Evolutionary conservation across 495 filamentous ascomycete genomes (phyloP), one percentile per base, ranked within the genome.

Genomic region (Neurospora sublineolata): DNA sequence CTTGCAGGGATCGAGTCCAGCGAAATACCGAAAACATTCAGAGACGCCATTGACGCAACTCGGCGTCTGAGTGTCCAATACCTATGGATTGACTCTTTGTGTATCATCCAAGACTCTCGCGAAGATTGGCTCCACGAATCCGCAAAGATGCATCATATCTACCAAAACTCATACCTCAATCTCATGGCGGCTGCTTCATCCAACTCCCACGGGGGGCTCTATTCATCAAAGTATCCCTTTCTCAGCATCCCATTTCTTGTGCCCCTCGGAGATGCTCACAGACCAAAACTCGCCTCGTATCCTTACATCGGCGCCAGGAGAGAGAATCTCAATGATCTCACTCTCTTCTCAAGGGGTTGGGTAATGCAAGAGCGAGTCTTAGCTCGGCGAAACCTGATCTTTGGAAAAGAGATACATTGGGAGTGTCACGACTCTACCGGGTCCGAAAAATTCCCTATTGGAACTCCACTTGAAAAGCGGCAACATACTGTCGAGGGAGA

Each of bases 81-180:
- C 69, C 42, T 82, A 23, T 82, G 80, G 79, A 79, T 82, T 20
- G 80, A 82, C 67, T 74, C 74, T 39, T 69, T 82, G 8, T 82
- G 80, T 69, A 81, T 82, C 16, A 72, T 80, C 68, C 79, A 81
- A 69, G 79, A 81, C 67, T 70, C 71, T 37, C 42, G 44, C 2
- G 72, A 76, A 10, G 80, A 82, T 42, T 80, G 79, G 80, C 69
- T 72, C 40, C 69, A 42, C 11, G 79, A 82, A 67, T 74, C 78
- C 1, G 40, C 58, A 3, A 58, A 70, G 11, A 81, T 80, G 79
- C 76, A 70, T 4, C 27, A 70, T 27, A 73, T 81, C 52, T 81
- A 80, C 68, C 69, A 64, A 23, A 72, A 80, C 64, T 71, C 80
- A 0, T 68, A 71, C 30, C 18, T 78, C 41, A 81, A 60, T 18